Evolutionary conservation across 495 filamentous ascomycete species (phyloP).

Genomic region (Cercophora sp.): DNA sequence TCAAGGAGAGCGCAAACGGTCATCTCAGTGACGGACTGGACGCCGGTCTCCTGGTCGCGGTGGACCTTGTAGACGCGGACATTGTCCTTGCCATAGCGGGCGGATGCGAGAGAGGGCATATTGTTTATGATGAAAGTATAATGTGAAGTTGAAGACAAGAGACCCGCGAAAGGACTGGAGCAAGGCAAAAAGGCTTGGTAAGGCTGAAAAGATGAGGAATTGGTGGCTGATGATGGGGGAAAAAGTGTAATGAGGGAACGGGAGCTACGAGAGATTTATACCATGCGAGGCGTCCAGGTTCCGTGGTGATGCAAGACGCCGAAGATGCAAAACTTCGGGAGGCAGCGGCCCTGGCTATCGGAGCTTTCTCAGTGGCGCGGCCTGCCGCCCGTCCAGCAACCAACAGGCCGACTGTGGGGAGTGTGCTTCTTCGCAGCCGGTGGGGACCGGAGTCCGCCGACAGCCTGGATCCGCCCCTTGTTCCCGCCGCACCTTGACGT

Average conservation of each 20-base stretch:
- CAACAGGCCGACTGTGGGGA: constrained; percentile 3
- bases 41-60: constrained; percentile 65
- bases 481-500: background rate
- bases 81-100: constrained; percentile 95
- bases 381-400: constrained; percentile 17
- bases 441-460: constrained; percentile 36
- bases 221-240: background rate
- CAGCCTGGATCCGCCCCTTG: constrained; percentile 15
- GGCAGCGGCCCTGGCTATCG: constrained; percentile 5
- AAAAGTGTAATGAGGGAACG: background rate
- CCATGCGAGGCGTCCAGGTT: background rate
- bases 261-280: background rate
- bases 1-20: constrained; percentile 86
- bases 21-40: constrained; percentile 89
- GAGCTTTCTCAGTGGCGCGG: constrained; percentile 16
- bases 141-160: background rate
- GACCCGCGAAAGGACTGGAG: background rate
- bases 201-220: background rate
- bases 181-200: background rate
- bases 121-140: constrained; percentile 11
- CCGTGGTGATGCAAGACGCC: background rate
- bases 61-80: constrained; percentile 95
- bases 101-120: constrained; percentile 63
- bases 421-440: constrained; percentile 2
- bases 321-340: background rate